Evolutionary conservation across 1,284 basidiomycete species (phyloP).

Genomic region (Cryptococcus sp.): DNA sequence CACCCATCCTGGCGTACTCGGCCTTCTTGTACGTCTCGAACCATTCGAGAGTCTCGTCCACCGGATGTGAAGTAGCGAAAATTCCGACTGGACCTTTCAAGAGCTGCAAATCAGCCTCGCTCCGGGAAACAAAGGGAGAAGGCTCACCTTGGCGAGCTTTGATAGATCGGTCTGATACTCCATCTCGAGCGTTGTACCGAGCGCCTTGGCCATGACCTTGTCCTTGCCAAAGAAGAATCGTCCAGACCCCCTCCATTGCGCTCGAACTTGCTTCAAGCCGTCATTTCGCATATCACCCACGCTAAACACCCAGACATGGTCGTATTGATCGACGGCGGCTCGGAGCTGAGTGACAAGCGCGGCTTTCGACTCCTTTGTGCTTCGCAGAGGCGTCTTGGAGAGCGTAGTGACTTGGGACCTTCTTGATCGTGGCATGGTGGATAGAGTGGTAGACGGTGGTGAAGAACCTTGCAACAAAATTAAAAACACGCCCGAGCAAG

Average conservation of each 20-base stretch:
- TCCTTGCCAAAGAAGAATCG: constrained; percentile 90
- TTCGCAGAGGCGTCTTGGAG: constrained; percentile 52
- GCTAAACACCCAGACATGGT: constrained; percentile 91
- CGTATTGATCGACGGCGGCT: constrained; percentile 65
- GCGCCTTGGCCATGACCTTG: constrained; percentile 90
- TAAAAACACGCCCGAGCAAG: too few relatives aligned
- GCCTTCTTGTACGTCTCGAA: constrained; percentile 83
- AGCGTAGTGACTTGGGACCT: constrained; percentile 66
- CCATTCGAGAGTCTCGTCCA: constrained; percentile 88
- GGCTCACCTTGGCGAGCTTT: constrained; percentile 68
- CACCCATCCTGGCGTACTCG: constrained; percentile 89
- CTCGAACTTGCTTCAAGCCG: constrained; percentile 87
- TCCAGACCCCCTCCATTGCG: constrained; percentile 86
- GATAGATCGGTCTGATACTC: constrained; percentile 78
- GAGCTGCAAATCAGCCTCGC: constrained; percentile 53
- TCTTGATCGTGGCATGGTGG: constrained; percentile 76
- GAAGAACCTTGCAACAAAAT: constrained; percentile 1
- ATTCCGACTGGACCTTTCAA: constrained; percentile 90
- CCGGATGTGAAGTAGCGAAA: constrained; percentile 82
- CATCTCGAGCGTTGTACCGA: constrained; percentile 81
- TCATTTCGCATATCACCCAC: constrained; percentile 93
- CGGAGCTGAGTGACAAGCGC: constrained; percentile 74
- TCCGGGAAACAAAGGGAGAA: background rate
- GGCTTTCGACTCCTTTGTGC: constrained; percentile 66
- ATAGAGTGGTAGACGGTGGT: constrained; percentile 15